phyloP scores from a whole-genome alignment of 371 early-diverging fungal species.

The Zopfochytrium polystomum region DNA sequence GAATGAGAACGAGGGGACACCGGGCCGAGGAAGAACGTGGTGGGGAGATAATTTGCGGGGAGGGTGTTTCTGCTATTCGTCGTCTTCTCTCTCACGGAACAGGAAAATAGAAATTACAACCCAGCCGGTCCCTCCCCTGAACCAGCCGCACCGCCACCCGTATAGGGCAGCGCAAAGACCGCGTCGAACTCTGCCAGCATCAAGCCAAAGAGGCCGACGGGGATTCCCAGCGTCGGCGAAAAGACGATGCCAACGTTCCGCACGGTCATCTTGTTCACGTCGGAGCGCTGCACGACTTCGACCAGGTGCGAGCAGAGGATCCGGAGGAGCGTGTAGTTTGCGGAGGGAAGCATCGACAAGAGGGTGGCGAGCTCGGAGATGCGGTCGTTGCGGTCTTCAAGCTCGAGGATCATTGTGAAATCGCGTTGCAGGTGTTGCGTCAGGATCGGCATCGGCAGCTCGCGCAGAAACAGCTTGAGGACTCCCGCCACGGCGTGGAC shows the following conservation, averaged over 20 bases:
- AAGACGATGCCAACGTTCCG: slow-evolving; percentile 95
- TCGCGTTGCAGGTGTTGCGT: too few relatives aligned
- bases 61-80: too few relatives aligned
- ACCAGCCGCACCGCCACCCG: too few relatives aligned
- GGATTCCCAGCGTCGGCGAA: slow-evolving; percentile 87
- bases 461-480: slow-evolving; percentile 43
- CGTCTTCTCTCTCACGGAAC: too few relatives aligned
- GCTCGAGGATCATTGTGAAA: too few relatives aligned
- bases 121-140: too few relatives aligned
- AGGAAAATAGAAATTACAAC: too few relatives aligned
- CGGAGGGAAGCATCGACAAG: slow-evolving; percentile 71
- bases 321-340: slow-evolving; percentile 86
- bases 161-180: too few relatives aligned
- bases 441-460: slow-evolving; percentile 25
- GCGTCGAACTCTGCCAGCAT: slow-evolving; percentile 84
- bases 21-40: too few relatives aligned
- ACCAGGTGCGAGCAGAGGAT: slow-evolving; percentile 83
- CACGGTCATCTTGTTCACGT: slow-evolving; percentile 88
- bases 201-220: slow-evolving; percentile 81
- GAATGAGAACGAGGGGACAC: too few relatives aligned
- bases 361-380: slow-evolving; percentile 74
- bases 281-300: slow-evolving; percentile 77
- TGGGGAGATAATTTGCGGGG: too few relatives aligned
- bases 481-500: slow-evolving; percentile 40
- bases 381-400: slow-evolving; percentile 66